These are phyloP conservation scores for Aspergillus candidus DNA, from an alignment of 2,329 filamentous ascomycete genomes.

Conservation along the genomic window DNA sequence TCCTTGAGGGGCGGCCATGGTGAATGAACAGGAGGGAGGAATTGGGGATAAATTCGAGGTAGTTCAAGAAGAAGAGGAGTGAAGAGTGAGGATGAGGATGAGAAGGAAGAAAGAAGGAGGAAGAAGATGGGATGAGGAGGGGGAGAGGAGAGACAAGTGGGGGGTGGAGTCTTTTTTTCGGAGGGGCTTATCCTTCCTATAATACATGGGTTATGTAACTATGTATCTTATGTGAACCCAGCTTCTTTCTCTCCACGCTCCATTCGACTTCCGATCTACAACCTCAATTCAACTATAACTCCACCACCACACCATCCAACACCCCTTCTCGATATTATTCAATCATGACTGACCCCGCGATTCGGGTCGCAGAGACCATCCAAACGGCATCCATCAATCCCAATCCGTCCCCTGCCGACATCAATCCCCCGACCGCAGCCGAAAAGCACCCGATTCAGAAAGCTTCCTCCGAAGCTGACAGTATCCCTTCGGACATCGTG, in stretches of 20 bases:
- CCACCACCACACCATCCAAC: not conserved
- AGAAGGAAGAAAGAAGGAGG: constrained; percentile 5
- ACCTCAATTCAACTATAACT: not conserved
- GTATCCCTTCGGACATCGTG: constrained; percentile 45
- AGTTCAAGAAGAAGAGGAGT: constrained; percentile 7
- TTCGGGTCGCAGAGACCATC: constrained; percentile 69
- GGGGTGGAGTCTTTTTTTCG: not conserved
- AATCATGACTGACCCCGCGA: constrained; percentile 53
- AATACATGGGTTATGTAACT: too few species aligned
- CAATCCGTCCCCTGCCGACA: constrained; percentile 63
- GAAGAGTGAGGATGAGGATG: constrained; percentile 1
- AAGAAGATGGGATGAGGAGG: constrained; percentile 1
- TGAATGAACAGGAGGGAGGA: constrained; percentile 15
- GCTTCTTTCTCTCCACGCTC: not conserved
- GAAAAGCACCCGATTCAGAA: constrained; percentile 56
- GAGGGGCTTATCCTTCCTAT: too few species aligned
- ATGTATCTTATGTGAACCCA: too few species aligned
- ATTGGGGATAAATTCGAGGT: constrained; percentile 7
- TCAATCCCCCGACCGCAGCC: constrained; percentile 72
- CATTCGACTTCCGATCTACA: not conserved
- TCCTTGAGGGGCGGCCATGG: constrained; percentile 70
- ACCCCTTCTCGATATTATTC: not conserved
- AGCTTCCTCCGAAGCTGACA: constrained; percentile 35
- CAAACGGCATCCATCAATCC: constrained; percentile 74
- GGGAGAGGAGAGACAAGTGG: not conserved